A percentile compares a stretch with the other conserved stretches of the same genome.
These are phyloP conservation scores for Aspergillus hiratsukae DNA, from an alignment of 2,329 filamentous ascomycete species.

Conservation along the genomic window DNA sequence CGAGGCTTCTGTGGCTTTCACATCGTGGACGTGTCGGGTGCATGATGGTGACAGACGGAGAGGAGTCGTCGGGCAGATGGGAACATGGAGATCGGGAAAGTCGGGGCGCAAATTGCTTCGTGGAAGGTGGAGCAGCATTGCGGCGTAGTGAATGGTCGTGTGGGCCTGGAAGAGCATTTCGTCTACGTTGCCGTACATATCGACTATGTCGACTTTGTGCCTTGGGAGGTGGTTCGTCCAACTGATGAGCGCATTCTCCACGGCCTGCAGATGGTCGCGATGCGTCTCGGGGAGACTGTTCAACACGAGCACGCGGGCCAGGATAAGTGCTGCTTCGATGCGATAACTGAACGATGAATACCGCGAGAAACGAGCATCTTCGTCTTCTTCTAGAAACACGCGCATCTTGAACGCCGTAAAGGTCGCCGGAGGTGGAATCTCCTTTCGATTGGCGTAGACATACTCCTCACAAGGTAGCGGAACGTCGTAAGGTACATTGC, in stretches of 20 bases:
- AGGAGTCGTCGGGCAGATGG: constrained; percentile 23
- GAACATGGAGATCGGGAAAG: constrained; percentile 20
- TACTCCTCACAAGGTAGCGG: constrained; percentile 74
- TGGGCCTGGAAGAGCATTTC: constrained; percentile 50
- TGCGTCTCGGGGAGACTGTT: constrained; percentile 36
- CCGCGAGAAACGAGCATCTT: constrained; percentile 38
- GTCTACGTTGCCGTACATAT: constrained; percentile 66
- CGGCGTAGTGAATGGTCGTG: constrained; percentile 38
- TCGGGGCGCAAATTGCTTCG: constrained; percentile 59
- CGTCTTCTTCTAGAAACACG: constrained; percentile 60
- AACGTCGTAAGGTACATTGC: constrained; percentile 64
- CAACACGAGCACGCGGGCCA: constrained; percentile 63
- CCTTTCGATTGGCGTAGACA: constrained; percentile 47
- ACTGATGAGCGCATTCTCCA: constrained; percentile 56
- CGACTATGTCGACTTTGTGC: constrained; percentile 64
- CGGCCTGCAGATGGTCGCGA: constrained; percentile 55
- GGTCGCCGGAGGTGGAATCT: constrained; percentile 55
- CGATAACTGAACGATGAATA: constrained; percentile 84
- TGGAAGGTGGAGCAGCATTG: constrained; percentile 71
- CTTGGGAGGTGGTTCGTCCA: constrained; percentile 74
- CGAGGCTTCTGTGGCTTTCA: constrained; percentile 35
- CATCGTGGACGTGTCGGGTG: constrained; percentile 30
- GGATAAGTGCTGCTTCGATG: constrained; percentile 70
- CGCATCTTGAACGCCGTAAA: constrained; percentile 56
- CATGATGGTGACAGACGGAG: constrained; percentile 27